Percentiles rank a stretch among this genome's conserved stretches.
Conservation (phyloP, 2,329 filamentous ascomycete genomes). For the Fusarium keratoplasticum region DNA sequence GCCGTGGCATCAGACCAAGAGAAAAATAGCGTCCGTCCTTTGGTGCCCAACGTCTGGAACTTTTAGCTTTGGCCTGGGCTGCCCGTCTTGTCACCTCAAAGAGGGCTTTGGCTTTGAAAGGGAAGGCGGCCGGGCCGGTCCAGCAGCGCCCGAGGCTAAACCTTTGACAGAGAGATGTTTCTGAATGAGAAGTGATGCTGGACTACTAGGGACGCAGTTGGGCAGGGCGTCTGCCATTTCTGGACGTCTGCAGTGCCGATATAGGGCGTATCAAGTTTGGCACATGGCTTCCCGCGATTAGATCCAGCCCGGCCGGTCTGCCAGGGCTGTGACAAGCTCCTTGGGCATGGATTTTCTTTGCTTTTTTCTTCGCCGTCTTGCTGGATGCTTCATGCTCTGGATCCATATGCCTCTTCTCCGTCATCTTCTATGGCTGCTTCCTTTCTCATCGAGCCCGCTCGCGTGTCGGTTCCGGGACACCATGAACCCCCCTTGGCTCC, state of each 20-base stretch:
- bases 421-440: conserved; percentile 18
- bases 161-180: conserved; percentile 23
- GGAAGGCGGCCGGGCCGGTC: conserved; percentile 42
- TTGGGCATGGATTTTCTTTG: conserved; percentile 25
- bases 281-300: conserved; percentile 39
- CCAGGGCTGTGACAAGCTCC: conserved; percentile 33
- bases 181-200: conserved; percentile 22
- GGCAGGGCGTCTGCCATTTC: conserved; percentile 5
- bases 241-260: conserved; percentile 27
- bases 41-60: conserved; percentile 44
- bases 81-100: not conserved
- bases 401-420: conserved; percentile 10
- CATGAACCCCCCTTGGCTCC: conserved; percentile 15
- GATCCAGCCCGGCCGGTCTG: conserved; percentile 19
- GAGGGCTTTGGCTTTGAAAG: conserved; percentile 15
- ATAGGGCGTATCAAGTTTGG: conserved; percentile 36
- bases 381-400: conserved; percentile 11
- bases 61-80: conserved; percentile 24
- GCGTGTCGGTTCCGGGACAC: conserved; percentile 34
- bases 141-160: conserved; percentile 40
- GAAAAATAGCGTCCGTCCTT: conserved; percentile 40
- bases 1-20: conserved; percentile 28
- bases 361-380: conserved; percentile 23
- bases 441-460: conserved; percentile 26
- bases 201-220: conserved; percentile 2